Evolutionary conservation across 1,284 basidiomycete genomes (phyloP).

Genomic region (Heterobasidion irregulare): DNA sequence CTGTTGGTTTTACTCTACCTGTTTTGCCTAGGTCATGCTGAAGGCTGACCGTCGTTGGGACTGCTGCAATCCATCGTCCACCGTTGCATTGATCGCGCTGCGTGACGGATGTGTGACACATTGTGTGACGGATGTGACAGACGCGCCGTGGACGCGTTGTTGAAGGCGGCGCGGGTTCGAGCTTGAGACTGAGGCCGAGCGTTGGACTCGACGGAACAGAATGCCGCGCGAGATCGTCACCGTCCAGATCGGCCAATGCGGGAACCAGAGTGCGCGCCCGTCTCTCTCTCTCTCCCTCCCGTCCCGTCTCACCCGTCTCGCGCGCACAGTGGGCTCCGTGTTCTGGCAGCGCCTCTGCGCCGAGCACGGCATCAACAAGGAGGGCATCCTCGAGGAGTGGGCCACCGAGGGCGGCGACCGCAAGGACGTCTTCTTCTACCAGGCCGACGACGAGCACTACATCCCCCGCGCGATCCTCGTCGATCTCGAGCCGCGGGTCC

Average conservation of each 20-base stretch:
- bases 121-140: not conserved
- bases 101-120: not conserved
- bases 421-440: constrained; percentile 99
- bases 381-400: constrained; percentile 93
- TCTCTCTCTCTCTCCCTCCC: not conserved
- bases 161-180: no score
- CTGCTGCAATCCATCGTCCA: no score
- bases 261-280: constrained; percentile 78
- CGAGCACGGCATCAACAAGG: constrained; percentile 92
- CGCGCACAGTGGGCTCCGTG: constrained; percentile 68
- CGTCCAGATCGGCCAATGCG: constrained; percentile 89
- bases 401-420: constrained; percentile 90
- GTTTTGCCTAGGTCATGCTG: no score
- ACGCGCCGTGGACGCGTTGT: constrained; percentile 1
- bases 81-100: no score
- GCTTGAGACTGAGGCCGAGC: no score
- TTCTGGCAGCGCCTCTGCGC: constrained; percentile 96
- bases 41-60: no score
- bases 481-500: constrained; percentile 94
- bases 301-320: not conserved
- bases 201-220: no score
- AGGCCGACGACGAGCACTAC: constrained; percentile 99
- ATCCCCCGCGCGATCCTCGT: constrained; percentile 95
- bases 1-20: no score
- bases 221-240: constrained; percentile 89